These are phyloP conservation scores for Phytophthora sp. DNA, from an alignment of 352 stramenopile species.

Conservation along the genomic window DNA sequence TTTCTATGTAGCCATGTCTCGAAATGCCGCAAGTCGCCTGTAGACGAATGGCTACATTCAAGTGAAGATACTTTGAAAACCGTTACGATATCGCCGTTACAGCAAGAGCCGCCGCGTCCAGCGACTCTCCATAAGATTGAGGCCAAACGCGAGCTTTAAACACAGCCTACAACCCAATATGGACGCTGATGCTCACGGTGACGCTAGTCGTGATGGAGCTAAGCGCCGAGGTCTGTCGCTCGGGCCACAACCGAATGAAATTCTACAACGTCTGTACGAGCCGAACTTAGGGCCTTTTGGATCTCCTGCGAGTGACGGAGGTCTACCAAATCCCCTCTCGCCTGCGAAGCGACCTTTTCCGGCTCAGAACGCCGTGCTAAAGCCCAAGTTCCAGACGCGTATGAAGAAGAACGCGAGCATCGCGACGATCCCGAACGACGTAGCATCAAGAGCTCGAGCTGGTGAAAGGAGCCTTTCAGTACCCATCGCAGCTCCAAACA, in stretches of 20 bases:
- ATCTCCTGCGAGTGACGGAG: background rate
- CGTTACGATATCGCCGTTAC: conserved; percentile 9
- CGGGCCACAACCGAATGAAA: conserved; percentile 61
- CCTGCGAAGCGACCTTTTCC: conserved; percentile 7
- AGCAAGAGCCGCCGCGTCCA: background rate
- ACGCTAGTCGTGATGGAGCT: conserved; percentile 53
- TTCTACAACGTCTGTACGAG: conserved; percentile 74
- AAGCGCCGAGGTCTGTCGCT: conserved; percentile 55
- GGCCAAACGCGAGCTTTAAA: background rate
- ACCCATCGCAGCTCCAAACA: background rate
- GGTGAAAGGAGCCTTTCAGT: conserved; percentile 1
- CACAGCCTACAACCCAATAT: no score
- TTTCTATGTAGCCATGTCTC: background rate
- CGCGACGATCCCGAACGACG: conserved; percentile 29
- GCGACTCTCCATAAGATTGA: conserved; percentile 24
- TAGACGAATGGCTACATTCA: conserved; percentile 12
- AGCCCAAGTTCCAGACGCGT: conserved; percentile 47
- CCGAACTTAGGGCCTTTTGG: conserved; percentile 58
- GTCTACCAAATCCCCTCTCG: conserved; percentile 2
- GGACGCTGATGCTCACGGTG: background rate
- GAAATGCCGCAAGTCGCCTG: conserved; percentile 9
- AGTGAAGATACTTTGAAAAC: conserved; percentile 13
- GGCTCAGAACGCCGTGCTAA: conserved; percentile 33
- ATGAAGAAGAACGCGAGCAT: conserved; percentile 62
- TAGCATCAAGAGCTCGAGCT: background rate